phyloP scores from a whole-genome alignment of 208 protist genomes.

The Trypanosoma boissoni region DNA sequence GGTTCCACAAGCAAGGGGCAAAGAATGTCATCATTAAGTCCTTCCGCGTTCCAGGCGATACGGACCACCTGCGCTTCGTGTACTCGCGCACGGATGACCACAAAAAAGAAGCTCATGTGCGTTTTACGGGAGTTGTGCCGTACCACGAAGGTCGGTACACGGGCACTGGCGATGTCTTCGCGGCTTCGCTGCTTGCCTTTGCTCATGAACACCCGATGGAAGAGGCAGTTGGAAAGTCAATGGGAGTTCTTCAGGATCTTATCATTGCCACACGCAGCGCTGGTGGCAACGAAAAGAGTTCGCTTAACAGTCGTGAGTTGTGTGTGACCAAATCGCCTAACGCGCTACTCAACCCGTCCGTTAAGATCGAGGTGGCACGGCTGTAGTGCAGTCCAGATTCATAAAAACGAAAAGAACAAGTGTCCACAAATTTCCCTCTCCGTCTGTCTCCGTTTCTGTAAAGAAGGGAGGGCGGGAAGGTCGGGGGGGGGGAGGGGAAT shows the following conservation, averaged over 20 bases:
- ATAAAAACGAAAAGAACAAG: not conserved
- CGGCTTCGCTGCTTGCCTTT: constrained; percentile 71
- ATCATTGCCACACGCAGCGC: constrained; percentile 53
- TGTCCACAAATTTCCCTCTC: not conserved
- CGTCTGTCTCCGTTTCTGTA: no score
- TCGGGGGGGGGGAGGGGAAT: no score
- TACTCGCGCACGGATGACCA: constrained; percentile 13
- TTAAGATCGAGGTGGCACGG: constrained; percentile 34
- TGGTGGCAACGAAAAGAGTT: constrained; percentile 44
- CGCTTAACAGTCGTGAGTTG: constrained; percentile 67
- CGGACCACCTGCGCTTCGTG: constrained; percentile 53
- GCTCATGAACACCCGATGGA: constrained; percentile 44
- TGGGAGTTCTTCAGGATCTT: constrained; percentile 85
- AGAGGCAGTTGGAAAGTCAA: constrained; percentile 65
- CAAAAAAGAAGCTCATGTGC: constrained; percentile 17
- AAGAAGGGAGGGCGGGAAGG: no score
- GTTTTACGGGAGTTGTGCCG: constrained; percentile 65
- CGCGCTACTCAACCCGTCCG: constrained; percentile 47
- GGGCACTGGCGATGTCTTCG: constrained; percentile 85
- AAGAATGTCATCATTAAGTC: constrained; percentile 85
- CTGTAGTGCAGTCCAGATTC: constrained; percentile 19
- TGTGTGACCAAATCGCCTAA: constrained; percentile 54
- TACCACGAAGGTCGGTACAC: constrained; percentile 83
- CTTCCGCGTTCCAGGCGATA: constrained; percentile 44
- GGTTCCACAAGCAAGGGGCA: constrained; percentile 78